Evolutionary conservation across 2,329 filamentous ascomycete species (phyloP), one percentile per base, ranked within the genome.

Genomic region (Lomentospora prolificans): DNA sequence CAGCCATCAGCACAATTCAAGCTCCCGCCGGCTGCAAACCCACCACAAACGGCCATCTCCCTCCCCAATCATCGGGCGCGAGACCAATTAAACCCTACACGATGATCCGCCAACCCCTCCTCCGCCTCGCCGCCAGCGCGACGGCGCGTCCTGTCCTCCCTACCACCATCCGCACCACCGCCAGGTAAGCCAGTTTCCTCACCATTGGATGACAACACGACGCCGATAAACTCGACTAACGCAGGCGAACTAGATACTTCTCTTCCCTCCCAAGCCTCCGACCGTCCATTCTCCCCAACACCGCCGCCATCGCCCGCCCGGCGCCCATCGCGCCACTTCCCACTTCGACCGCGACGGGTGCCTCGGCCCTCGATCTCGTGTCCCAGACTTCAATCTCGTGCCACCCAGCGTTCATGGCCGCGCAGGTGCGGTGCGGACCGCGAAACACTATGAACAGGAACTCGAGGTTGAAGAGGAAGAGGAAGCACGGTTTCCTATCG

Each of bases 401-500:
- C 27, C 75, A 81, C 65, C 80, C 80, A 28, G 75, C 76, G 7
- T 67, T 82, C n/a, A 73, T 69, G 51, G 66, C 67, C 48, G 65
- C 64, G 58, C 79, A 82, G 69, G 69, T 82, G 60, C 77, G 80
- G 56, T 83, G 76, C 70, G 80, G 78, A 1, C 80, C 80, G 51
- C 75, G 80, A 58, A 75, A 80, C 63, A 83, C 78, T 30, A 77
- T 82, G 77, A 75, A 77, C 56, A 69, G 73, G 52, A 69, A 75
- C 56, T 80, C 76, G 55, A 73, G 80, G 33, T 69, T 83, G 55
- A 66, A 82, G 12, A 78, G 82, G 68, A 84, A 83, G 73, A 73
- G 80, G 24, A 73, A 80, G 60, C 75, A 78, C 60, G 81, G 81
- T 1, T 84, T 82, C 62, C 66, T 84, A 51, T 73, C 70, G 60